phyloP scores from a whole-genome alignment of 1,139 yeast species.

The Pneumocystis sp. region DNA sequence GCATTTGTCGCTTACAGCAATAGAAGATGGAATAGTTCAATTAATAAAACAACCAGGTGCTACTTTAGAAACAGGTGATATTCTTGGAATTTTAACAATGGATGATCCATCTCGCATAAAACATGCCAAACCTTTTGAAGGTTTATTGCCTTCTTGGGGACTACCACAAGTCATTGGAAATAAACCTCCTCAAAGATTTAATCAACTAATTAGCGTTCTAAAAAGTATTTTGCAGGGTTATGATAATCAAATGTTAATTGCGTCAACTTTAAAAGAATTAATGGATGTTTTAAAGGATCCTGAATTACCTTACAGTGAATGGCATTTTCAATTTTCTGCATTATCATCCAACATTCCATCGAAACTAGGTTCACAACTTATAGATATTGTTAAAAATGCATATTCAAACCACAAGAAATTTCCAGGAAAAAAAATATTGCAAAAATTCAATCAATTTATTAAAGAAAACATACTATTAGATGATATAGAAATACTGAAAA shows the following conservation, averaged over 20 bases:
- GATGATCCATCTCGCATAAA: constrained; percentile 96
- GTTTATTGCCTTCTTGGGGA: constrained; percentile 81
- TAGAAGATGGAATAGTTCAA: constrained; percentile 86
- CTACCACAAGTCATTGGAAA: constrained; percentile 69
- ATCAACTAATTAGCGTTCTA: constrained; percentile 43
- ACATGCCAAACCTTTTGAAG: constrained; percentile 91
- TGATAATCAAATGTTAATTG: constrained; percentile 91
- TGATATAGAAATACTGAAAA: constrained; percentile 37
- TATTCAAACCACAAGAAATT: constrained; percentile 61
- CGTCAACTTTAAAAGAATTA: constrained; percentile 57
- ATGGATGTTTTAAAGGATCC: constrained; percentile 60
- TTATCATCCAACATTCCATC: constrained; percentile 78
- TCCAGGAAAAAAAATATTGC: constrained; percentile 75
- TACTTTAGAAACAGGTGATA: constrained; percentile 89
- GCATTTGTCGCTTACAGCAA: constrained; percentile 80
- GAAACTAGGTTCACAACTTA: constrained; percentile 54
- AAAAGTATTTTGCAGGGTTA: constrained; percentile 73
- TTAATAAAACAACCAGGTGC: constrained; percentile 97
- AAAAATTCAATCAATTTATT: constrained; percentile 41
- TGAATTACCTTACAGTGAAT: constrained; percentile 82
- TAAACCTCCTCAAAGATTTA: constrained; percentile 66
- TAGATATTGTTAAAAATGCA: constrained; percentile 42
- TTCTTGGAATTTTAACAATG: constrained; percentile 79
- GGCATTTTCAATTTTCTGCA: constrained; percentile 77
- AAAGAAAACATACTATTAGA: constrained; percentile 31